A percentile compares a stretch with the other conserved stretches of the same genome.
Conservation (phyloP, 139 green algal genomes). For the Marvania coccoides region DNA sequence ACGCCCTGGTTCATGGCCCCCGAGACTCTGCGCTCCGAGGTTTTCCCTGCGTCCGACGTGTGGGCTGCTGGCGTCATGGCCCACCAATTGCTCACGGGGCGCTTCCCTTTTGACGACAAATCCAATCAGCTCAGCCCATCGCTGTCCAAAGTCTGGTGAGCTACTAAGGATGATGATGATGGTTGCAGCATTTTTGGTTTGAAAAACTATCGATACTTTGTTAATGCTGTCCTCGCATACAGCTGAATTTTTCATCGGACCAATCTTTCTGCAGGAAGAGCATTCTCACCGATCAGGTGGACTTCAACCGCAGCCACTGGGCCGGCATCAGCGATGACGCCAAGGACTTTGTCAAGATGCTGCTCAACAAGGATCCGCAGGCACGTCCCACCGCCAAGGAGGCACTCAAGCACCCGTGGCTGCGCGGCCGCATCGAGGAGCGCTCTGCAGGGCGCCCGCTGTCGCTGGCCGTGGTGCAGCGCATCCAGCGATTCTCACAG, state of each 20-base stretch:
- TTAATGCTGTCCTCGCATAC: no score
- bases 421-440: conserved; percentile 39
- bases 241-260: background rate
- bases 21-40: conserved; percentile 63
- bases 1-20: conserved; percentile 85
- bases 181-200: no score
- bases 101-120: conserved; percentile 82
- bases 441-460: conserved; percentile 43
- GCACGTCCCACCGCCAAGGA: conserved; percentile 55
- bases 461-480: conserved; percentile 61
- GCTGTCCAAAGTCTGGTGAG: conserved; percentile 62
- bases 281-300: conserved; percentile 65
- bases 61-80: conserved; percentile 86
- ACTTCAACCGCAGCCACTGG: conserved; percentile 52
- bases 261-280: conserved; percentile 38
- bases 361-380: conserved; percentile 65
- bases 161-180: no score
- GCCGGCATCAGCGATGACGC: conserved; percentile 55
- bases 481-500: conserved; percentile 61
- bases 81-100: conserved; percentile 73
- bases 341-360: conserved; percentile 72
- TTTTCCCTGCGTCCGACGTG: conserved; percentile 66
- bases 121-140: conserved; percentile 52
- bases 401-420: conserved; percentile 70
- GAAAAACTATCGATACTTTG: no score